Base-by-base conservation (phyloP, 2,329 filamentous ascomycete species). In the Aspergillus sp. region DNA sequence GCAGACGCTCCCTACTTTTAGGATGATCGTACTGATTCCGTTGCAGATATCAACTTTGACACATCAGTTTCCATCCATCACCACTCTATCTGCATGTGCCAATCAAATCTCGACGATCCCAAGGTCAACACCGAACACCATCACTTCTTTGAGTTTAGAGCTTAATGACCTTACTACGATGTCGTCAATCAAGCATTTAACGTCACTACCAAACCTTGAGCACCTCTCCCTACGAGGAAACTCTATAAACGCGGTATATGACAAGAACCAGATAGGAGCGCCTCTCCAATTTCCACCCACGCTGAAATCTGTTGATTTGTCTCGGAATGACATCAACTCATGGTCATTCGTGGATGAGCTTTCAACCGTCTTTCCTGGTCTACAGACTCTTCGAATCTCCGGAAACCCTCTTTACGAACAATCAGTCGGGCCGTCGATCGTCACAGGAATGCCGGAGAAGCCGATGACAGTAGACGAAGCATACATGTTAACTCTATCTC, bases 401-500 rank as follows among this genome's bases (percentile, higher is more conserved):
- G 88, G 92, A 71, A 98, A 98, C 66, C 93, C 94, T 4, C 82
- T 98, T 22, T 96, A 91, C 75, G 81, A 88, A 56, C 78, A 82
- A 63, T 65, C 77, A 20, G 62, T 71, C 16, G 67, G 66, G 46
- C 61, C 63, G 56, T 73, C 61, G 32, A 63, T 69, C n/a, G 71
- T 77, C 55, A 79, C 77, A 56, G 75, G 78, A 24, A 76, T 72
- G 29, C 68, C 71, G 7, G 72, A 75, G 58, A 74, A 70, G 36
- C 72, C 70, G 31, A 78, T 77, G 76, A 78, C 74, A 6, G 82
- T 88, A 0, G 91, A 96, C 56, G 91, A 96, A 69, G 89, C 90
- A 1, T 94, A 92, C 78, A 96, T 96, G 90, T 83, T 97, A 52
- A 91, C 91, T 0, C 80, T 96, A 26, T 91, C 89, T 29, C 90